These are phyloP conservation scores for Trametes coccinea DNA, from an alignment of 768 basidiomycete genomes.

Conservation along the genomic window DNA sequence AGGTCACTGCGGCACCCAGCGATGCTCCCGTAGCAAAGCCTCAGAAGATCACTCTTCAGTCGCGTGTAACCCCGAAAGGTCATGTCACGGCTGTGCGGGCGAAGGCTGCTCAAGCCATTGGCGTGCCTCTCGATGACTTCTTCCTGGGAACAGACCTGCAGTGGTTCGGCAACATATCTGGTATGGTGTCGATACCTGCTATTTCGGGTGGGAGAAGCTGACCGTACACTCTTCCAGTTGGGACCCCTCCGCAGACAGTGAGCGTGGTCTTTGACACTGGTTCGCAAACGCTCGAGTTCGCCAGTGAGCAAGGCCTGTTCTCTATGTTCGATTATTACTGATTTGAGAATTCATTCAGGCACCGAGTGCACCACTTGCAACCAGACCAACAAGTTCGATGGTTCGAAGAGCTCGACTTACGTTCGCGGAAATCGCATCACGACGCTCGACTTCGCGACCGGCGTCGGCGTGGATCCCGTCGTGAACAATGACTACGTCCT, in stretches of 20 bases:
- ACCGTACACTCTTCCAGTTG: constrained; percentile 36
- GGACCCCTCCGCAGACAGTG: constrained; percentile 52
- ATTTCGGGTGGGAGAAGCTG: neutral
- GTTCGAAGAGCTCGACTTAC: constrained; percentile 52
- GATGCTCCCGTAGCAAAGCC: constrained; percentile 8
- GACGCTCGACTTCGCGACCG: constrained; percentile 55
- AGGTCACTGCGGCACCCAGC: constrained; percentile 8
- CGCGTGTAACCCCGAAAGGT: constrained; percentile 24
- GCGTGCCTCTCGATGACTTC: constrained; percentile 51
- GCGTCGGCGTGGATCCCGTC: constrained; percentile 55
- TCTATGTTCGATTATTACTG: constrained; percentile 3
- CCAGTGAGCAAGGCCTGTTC: constrained; percentile 36
- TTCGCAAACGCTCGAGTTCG: constrained; percentile 48
- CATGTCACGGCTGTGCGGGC: constrained; percentile 15
- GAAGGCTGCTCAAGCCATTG: constrained; percentile 35
- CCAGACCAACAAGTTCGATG: constrained; percentile 48
- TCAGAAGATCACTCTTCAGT: constrained; percentile 23
- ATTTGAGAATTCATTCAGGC: constrained; percentile 29
- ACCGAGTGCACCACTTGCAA: constrained; percentile 47
- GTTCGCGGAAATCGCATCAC: constrained; percentile 42
- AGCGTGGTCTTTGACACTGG: constrained; percentile 61
- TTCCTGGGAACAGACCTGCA: constrained; percentile 61
- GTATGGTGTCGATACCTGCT: constrained; percentile 24
- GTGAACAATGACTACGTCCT: constrained; percentile 47
- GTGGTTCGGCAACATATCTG: constrained; percentile 56